Conservation (phyloP, 371 early-diverging fungal species). For the Syncephalastrum racemosum region DNA sequence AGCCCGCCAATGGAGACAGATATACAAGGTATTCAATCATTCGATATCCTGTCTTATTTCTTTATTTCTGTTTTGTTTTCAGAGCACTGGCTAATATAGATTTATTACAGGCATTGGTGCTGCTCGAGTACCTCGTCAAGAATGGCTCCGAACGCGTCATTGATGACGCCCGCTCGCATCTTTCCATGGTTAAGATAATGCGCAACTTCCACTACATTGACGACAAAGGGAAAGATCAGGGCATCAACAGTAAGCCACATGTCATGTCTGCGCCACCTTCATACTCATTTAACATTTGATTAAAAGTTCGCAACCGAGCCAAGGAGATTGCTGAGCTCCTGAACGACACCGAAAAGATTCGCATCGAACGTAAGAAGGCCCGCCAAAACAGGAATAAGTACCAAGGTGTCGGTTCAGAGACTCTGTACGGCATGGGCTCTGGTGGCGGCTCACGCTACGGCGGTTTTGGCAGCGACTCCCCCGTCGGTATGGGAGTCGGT, state of each 20-base stretch:
- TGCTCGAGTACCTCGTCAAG: constrained; percentile 92
- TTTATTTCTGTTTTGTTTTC: neutral
- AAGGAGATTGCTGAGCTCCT: constrained; percentile 87
- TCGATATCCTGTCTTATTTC: neutral
- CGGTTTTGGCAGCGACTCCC: constrained; percentile 51
- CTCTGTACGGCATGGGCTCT: constrained; percentile 40
- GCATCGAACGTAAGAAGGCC: constrained; percentile 86
- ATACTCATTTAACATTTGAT: constrained; percentile 3
- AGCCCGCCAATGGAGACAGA: constrained; percentile 86
- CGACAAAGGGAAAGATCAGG: constrained; percentile 95
- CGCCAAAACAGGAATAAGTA: constrained; percentile 87
- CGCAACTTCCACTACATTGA: constrained; percentile 83
- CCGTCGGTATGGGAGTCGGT: constrained; percentile 24
- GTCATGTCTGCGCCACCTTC: neutral
- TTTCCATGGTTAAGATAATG: constrained; percentile 84
- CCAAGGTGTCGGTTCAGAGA: constrained; percentile 69
- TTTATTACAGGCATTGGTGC: constrained; percentile 69
- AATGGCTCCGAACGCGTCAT: constrained; percentile 94
- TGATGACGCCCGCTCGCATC: constrained; percentile 80
- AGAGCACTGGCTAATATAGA: too few species aligned
- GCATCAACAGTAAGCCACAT: constrained; percentile 78
- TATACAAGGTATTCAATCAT: constrained; percentile 81
- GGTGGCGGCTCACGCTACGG: constrained; percentile 21
- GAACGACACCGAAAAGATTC: constrained; percentile 71
- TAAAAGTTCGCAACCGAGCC: constrained; percentile 83